These are phyloP conservation scores for Colletotrichum sp. DNA, from an alignment of 2,329 filamentous ascomycete species.

Conservation along the genomic window DNA sequence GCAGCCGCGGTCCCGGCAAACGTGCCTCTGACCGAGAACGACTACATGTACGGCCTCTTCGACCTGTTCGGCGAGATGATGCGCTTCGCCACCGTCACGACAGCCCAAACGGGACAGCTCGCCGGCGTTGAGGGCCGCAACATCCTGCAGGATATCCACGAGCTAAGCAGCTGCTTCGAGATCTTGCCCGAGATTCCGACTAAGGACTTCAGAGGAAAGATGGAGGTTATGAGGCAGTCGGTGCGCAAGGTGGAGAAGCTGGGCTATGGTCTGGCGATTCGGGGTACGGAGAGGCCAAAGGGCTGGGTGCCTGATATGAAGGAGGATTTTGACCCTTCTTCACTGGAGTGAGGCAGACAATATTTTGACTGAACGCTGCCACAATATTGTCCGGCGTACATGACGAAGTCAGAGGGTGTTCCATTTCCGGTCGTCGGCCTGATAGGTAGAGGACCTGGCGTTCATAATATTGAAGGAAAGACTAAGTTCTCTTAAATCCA, in stretches of 20 bases:
- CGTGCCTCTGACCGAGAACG: constrained; percentile 75
- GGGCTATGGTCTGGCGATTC: constrained; percentile 85
- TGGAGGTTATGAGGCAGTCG: constrained; percentile 83
- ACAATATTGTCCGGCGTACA: neutral
- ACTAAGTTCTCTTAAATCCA: rapidly evolving
- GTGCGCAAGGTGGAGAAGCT: constrained; percentile 94
- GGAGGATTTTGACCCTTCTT: constrained; percentile 24
- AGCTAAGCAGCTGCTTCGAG: constrained; percentile 78
- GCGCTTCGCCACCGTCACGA: constrained; percentile 89
- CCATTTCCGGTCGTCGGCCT: neutral
- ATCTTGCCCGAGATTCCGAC: constrained; percentile 65
- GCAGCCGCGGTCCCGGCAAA: constrained; percentile 50
- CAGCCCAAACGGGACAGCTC: constrained; percentile 73
- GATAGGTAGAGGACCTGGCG: neutral
- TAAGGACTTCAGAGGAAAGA: constrained; percentile 74
- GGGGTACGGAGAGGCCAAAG: constrained; percentile 86
- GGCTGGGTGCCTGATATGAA: constrained; percentile 87
- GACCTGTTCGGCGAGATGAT: constrained; percentile 97
- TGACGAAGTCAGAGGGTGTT: neutral
- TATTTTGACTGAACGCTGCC: rapidly evolving
- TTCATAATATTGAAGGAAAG: neutral
- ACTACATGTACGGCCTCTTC: constrained; percentile 90
- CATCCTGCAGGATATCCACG: constrained; percentile 82
- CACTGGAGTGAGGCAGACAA: neutral
- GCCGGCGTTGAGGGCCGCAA: constrained; percentile 50